Base-by-base conservation (phyloP, 148 eudicot genomes). In the Fagopyrum esculentum region DNA sequence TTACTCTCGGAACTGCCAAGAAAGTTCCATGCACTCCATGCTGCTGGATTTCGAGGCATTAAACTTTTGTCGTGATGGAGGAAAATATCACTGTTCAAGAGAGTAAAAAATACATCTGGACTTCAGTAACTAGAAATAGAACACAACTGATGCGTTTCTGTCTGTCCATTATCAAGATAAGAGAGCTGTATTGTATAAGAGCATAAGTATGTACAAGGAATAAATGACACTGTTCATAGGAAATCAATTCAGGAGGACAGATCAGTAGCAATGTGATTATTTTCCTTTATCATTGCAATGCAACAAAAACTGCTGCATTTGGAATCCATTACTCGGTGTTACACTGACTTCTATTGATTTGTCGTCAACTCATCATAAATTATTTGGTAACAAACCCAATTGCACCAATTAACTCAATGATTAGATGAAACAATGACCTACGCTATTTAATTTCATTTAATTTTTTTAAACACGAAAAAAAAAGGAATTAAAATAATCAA, bases 1-100 rank as follows among this genome's bases (percentile, higher is more conserved):
- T 86, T 92, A 73, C 78, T 81, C 71, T 89, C 81, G 15, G 79
- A 70, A 69, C 83, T 86, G 72, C 97, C 98, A 19, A 88, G 89
- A 77, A 96, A 96, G 75, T 96, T 96, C 98, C 96, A 92, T 5
- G 98, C 89, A 75, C 99, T 96, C 99, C 99, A 96, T 6, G 98
- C 98, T 72, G 97, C 89, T 85, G 86, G 81, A 80, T 87, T 90
- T 82, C 72, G 81, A 72, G 99, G 98, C 98, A 96, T 89, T 68
- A 96, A 84, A 70, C 46, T 87, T 85, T 74, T 88, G 80, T 96
- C 99, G 45, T 80, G 85, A 74, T 96, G 99, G 75, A 96, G 94
- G 84, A 66, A 92, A 81, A 92, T 87, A 74, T 95, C 99, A 82
- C 99, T 95, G 98, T 70, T 78, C 77, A 80, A 75, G 56, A 82